Percentiles rank a stretch among this genome's conserved stretches.
Evolutionary conservation across 2,329 filamentous ascomycete genomes (phyloP).

Genomic region (Rutstroemia sp.): DNA sequence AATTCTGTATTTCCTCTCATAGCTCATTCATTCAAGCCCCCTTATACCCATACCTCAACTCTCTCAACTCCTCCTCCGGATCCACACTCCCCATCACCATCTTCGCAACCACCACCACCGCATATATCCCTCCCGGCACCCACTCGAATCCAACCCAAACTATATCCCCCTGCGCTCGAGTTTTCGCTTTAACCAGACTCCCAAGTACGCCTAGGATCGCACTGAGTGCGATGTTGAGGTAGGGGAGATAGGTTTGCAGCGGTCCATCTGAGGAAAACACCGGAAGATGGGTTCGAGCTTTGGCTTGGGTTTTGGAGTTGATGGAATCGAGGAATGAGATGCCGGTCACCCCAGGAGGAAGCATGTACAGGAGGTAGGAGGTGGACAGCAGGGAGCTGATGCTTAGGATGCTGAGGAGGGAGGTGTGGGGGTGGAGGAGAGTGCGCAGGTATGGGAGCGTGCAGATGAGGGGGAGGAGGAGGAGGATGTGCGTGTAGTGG

Average conservation of each 20-base stretch:
- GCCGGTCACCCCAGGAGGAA: constrained; percentile 49
- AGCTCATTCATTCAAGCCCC: constrained; percentile 43
- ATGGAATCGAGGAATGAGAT: constrained; percentile 40
- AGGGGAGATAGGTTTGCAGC: constrained; percentile 51
- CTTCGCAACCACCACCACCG: constrained; percentile 53
- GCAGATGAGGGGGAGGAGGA: constrained; percentile 51
- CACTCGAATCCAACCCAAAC: constrained; percentile 39
- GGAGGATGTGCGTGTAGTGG: constrained; percentile 50
- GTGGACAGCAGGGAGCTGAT: constrained; percentile 58
- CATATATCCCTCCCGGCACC: constrained; percentile 52
- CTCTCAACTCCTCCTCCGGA: constrained; percentile 52
- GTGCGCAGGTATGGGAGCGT: constrained; percentile 47
- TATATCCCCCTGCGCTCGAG: constrained; percentile 14
- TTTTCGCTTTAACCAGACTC: constrained; percentile 19
- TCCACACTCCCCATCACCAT: constrained; percentile 62
- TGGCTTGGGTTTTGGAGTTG: background rate
- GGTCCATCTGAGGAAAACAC: constrained; percentile 32
- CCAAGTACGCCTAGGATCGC: constrained; percentile 40
- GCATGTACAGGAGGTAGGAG: constrained; percentile 50
- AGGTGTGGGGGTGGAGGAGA: constrained; percentile 33
- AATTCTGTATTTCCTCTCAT: background rate
- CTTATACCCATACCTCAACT: constrained; percentile 59
- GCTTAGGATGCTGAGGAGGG: constrained; percentile 42
- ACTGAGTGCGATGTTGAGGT: constrained; percentile 52
- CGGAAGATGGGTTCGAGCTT: background rate